Evolutionary conservation across 2,329 filamentous ascomycete species (phyloP), one percentile per base, ranked within the genome.

Genomic region (Fusarium verticillioides): DNA sequence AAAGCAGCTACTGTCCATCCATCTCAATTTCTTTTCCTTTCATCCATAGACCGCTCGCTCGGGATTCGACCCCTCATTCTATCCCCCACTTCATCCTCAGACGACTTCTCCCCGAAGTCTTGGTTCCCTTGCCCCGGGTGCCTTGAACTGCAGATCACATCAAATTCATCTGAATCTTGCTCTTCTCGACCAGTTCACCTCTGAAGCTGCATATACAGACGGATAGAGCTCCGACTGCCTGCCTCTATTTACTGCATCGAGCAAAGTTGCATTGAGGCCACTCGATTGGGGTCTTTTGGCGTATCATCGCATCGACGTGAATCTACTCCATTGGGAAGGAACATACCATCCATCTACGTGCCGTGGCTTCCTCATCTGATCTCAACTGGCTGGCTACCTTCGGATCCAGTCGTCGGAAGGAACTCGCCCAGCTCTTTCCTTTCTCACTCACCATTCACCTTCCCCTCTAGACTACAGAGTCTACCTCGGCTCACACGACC

Each of bases 41-140:
- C 72, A 65, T 60, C 46, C 65, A 69, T 68, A 69, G 53, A 65
- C 43, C 40, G 43, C 54, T 34, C 49, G 32, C 40, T 34, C 50
- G 11, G 34, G n/a, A 30, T 40, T 57, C 70, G 39, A 73, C 75
- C 73, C 75, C 75, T 74, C 74, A 73, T 37, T 46, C 65, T 56
- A 49, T 64, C 70, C 69, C 56, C 57, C 69, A 56, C 60, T 50
- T 66, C 57, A 56, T 54, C 60, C 47, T 63, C 66, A 61, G 61
- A 49, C 57, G 72, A 69, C 67, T 73, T 61, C 70, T 70, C 63
- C 60, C 70, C 60, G 42, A 72, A 70, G 40, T 53, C 68, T 67
- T 61, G 72, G 49, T 77, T 77, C 75, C 75, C 61, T 77, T 77
- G 52, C 73, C 68, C 75, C 75, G 75, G 73, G 42, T 69, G 39